phyloP scores from a whole-genome alignment of 179 eudicot species.

The Gypsophila paniculata region DNA sequence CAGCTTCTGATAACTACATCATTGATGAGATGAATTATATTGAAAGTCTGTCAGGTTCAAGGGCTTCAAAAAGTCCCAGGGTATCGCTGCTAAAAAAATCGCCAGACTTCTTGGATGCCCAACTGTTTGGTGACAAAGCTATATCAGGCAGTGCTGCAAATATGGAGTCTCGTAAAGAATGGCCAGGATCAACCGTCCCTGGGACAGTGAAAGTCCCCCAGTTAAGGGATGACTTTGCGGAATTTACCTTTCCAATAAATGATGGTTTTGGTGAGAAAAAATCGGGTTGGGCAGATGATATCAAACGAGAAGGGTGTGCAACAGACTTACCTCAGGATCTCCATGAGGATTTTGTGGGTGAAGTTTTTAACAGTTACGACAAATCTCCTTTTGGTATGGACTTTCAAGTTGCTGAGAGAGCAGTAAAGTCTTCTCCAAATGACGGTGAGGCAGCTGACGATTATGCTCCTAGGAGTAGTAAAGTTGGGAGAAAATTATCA shows the following conservation, averaged over 20 bases:
- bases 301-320: slow-evolving; percentile 27
- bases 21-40: slow-evolving; percentile 29
- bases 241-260: slow-evolving; percentile 18
- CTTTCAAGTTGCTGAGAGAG: slow-evolving; percentile 29
- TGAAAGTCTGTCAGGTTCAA: slow-evolving; percentile 29
- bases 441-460: slow-evolving; percentile 29
- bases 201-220: slow-evolving; percentile 13
- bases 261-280: slow-evolving; percentile 23
- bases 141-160: slow-evolving; percentile 21
- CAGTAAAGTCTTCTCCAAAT: slow-evolving; percentile 30
- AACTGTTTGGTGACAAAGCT: slow-evolving; percentile 37
- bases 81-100: slow-evolving; percentile 27
- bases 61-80: slow-evolving; percentile 31
- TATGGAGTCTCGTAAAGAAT: slow-evolving; percentile 12
- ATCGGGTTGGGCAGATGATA: slow-evolving; percentile 17
- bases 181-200: slow-evolving; percentile 25
- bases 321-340: slow-evolving; percentile 33
- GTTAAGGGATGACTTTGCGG: slow-evolving; percentile 22
- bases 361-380: slow-evolving; percentile 56
- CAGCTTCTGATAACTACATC: slow-evolving; percentile 25
- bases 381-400: slow-evolving; percentile 29
- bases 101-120: slow-evolving; percentile 31
- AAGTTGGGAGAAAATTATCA: slow-evolving; percentile 45
- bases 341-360: slow-evolving; percentile 49
- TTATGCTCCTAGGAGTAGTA: slow-evolving; percentile 33